Evolutionary conservation across 305 asterid species (phyloP).

Genomic region (Lippia alba): DNA sequence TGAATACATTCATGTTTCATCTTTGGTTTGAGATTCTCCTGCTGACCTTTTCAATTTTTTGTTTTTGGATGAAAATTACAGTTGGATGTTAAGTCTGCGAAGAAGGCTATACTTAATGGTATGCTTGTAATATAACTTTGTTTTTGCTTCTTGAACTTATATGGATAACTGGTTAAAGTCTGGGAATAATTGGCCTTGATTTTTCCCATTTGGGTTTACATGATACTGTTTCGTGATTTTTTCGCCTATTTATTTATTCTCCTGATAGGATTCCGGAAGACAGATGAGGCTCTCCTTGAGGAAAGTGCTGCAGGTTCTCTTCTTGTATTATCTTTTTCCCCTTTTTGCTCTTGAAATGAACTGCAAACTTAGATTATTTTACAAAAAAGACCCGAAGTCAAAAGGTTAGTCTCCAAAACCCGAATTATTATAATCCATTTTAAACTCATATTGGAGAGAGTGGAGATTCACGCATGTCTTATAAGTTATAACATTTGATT

Average conservation of each 20-base stretch:
- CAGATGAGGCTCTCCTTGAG: constrained; percentile 79
- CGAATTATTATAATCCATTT: neutral
- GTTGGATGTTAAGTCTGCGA: constrained; percentile 82
- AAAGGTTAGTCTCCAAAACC: neutral
- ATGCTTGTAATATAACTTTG: neutral
- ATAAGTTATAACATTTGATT: neutral
- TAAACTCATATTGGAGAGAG: neutral
- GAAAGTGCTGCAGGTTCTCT: constrained; percentile 75
- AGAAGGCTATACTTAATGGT: constrained; percentile 87
- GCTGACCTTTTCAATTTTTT: neutral
- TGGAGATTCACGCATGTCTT: neutral
- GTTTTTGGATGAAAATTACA: constrained; percentile 45
- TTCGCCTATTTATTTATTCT: neutral
- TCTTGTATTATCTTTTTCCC: constrained; percentile 25
- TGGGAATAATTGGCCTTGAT: constrained; percentile 13
- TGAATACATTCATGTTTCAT: constrained; percentile 21
- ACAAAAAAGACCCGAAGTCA: neutral
- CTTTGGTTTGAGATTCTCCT: constrained; percentile 13
- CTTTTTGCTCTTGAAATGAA: constrained; percentile 15
- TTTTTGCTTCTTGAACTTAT: constrained; percentile 18
- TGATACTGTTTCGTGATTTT: constrained; percentile 14
- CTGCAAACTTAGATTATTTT: constrained; percentile 7
- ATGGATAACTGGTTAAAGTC: constrained; percentile 14
- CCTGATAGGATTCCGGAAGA: constrained; percentile 67
- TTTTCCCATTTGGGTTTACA: constrained; percentile 7